phyloP scores from a whole-genome alignment of 768 basidiomycete species.

The Imleria badia region DNA sequence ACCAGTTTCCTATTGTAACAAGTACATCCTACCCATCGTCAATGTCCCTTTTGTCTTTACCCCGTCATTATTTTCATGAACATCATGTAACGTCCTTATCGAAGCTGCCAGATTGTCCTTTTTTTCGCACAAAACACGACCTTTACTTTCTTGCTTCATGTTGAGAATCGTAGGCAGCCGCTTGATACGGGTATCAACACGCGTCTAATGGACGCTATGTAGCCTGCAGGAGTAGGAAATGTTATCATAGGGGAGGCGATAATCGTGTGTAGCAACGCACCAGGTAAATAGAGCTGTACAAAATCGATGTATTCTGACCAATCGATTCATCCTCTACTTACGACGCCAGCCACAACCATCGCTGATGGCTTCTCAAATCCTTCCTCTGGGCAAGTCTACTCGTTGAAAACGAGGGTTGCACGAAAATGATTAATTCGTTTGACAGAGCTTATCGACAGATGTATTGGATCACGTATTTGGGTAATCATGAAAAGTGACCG shows the following conservation, averaged over 20 bases:
- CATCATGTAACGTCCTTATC: slow-evolving; percentile 15
- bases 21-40: not conserved
- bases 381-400: slow-evolving; percentile 71
- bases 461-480: slow-evolving; percentile 96
- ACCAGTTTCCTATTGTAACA: slow-evolving; percentile 10
- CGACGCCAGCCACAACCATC: slow-evolving; percentile 1
- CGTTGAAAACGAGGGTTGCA: not conserved
- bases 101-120: slow-evolving; percentile 10
- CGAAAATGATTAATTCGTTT: not conserved
- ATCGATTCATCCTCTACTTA: slow-evolving; percentile 1
- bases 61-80: slow-evolving; percentile 22
- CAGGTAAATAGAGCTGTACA: slow-evolving; percentile 13
- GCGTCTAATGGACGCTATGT: slow-evolving; percentile 37
- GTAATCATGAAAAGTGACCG: slow-evolving; percentile 98
- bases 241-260: slow-evolving; percentile 22
- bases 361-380: slow-evolving; percentile 89
- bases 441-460: slow-evolving; percentile 92
- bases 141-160: slow-evolving; percentile 20
- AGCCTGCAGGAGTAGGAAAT: slow-evolving; percentile 19
- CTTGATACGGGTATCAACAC: slow-evolving; percentile 19
- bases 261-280: slow-evolving; percentile 11
- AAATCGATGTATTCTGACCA: not conserved
- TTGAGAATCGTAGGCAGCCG: slow-evolving; percentile 22
- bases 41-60: slow-evolving; percentile 9
- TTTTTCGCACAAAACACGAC: slow-evolving; percentile 11